phyloP scores from a whole-genome alignment of 2,329 filamentous ascomycete species.

The Thelonectria blattea region DNA sequence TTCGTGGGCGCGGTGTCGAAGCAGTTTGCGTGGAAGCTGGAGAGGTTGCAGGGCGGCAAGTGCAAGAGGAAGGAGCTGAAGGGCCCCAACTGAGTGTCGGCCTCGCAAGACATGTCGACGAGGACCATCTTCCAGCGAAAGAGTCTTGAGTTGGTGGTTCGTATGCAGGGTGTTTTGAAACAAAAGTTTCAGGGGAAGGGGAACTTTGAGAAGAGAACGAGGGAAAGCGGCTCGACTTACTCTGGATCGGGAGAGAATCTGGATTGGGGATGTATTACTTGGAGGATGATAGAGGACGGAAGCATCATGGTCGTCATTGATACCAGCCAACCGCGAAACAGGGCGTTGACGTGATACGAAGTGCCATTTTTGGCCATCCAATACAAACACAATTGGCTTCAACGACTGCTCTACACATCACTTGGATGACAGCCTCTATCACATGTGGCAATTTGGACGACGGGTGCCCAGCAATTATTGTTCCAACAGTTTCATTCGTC shows the following conservation, averaged over 20 bases:
- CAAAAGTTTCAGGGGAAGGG: background rate
- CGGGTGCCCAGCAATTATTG: background rate
- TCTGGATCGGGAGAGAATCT: background rate
- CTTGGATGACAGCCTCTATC: background rate
- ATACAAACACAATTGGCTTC: too few relatives aligned
- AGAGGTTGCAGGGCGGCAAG: slow-evolving; percentile 32
- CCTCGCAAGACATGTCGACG: background rate
- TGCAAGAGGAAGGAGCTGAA: slow-evolving; percentile 41
- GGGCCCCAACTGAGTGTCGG: slow-evolving; percentile 16
- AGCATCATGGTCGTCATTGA: too few relatives aligned
- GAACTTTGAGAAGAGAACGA: background rate
- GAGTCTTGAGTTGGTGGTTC: background rate
- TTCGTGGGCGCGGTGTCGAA: slow-evolving; percentile 42
- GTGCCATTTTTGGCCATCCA: too few relatives aligned
- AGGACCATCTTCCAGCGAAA: background rate
- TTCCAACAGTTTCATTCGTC: background rate
- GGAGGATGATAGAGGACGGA: background rate
- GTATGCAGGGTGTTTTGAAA: background rate
- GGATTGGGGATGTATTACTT: background rate
- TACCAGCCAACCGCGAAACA: too few relatives aligned
- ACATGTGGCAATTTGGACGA: background rate
- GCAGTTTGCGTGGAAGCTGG: slow-evolving; percentile 41
- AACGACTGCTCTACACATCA: too few relatives aligned
- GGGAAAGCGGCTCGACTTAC: background rate
- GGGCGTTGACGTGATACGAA: too few relatives aligned